Percentiles rank a stretch among this genome's conserved stretches.
Evolutionary conservation across 108 stramenopile genomes (phyloP).

Genomic region (Nitzschia palea): DNA sequence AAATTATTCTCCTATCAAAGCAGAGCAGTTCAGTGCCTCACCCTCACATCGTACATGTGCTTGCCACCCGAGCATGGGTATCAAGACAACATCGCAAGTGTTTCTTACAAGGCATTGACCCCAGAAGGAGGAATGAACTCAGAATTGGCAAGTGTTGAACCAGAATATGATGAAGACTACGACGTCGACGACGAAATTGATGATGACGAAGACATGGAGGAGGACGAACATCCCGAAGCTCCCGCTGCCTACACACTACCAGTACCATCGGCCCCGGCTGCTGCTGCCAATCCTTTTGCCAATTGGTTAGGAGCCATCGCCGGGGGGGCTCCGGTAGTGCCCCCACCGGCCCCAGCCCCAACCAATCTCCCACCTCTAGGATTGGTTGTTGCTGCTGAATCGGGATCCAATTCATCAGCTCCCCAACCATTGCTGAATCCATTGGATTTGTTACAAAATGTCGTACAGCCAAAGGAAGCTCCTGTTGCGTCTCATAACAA

Average conservation of each 20-base stretch:
- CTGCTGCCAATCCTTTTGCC: conserved; percentile 54
- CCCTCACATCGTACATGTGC: conserved; percentile 62
- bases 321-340: background rate
- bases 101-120: conserved; percentile 2
- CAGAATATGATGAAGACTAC: conserved; percentile 42
- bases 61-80: conserved; percentile 37
- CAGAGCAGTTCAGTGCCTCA: conserved; percentile 66
- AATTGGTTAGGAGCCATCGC: conserved; percentile 82
- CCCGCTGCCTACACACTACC: conserved; percentile 23
- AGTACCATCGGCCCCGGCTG: conserved; percentile 10
- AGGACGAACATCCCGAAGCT: conserved; percentile 23
- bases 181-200: conserved; percentile 46
- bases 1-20: conserved; percentile 65
- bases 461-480: background rate
- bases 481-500: background rate
- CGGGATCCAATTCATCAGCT: conserved; percentile 13
- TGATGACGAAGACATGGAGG: conserved; percentile 34
- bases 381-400: background rate
- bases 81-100: background rate
- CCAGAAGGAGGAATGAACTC: background rate
- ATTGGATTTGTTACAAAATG: conserved; percentile 20
- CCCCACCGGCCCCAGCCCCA: conserved; percentile 16
- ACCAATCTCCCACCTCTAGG: background rate
- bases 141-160: conserved; percentile 15
- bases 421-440: conserved; percentile 31